A percentile compares a stretch with the other conserved stretches of the same genome.
Evolutionary conservation across 1,284 basidiomycete species (phyloP).

Genomic region (Cerioporus squamosus): DNA sequence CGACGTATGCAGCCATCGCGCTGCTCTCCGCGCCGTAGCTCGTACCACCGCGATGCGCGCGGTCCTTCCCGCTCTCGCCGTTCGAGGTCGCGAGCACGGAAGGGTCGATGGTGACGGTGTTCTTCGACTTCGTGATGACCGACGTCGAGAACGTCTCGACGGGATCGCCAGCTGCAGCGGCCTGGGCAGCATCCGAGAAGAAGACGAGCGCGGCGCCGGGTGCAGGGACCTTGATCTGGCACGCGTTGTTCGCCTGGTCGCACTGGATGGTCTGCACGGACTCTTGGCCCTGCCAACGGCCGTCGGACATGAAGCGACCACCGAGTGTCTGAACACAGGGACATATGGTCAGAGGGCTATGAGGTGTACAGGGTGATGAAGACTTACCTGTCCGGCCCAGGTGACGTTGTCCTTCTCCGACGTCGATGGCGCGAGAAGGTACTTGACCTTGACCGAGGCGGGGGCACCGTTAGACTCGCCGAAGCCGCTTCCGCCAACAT

Average conservation of each 20-base stretch:
- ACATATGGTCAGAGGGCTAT: too few relatives aligned
- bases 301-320: conserved; percentile 60
- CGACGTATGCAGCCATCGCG: conserved; percentile 8
- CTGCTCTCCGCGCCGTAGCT: conserved; percentile 42
- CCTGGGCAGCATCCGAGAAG: conserved; percentile 42
- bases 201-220: conserved; percentile 70
- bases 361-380: too few relatives aligned
- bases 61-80: conserved; percentile 45
- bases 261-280: conserved; percentile 58
- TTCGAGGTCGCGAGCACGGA: conserved; percentile 50
- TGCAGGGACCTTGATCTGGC: conserved; percentile 64
- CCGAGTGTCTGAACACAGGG: conserved; percentile 58
- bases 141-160: conserved; percentile 60
- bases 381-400: conserved; percentile 56
- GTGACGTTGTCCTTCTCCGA: conserved; percentile 70
- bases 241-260: conserved; percentile 49
- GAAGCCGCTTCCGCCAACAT: conserved; percentile 45
- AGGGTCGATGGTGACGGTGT: conserved; percentile 41
- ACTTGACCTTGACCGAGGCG: conserved; percentile 51
- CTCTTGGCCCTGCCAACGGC: conserved; percentile 57
- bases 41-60: conserved; percentile 41
- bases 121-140: conserved; percentile 45
- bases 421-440: conserved; percentile 54
- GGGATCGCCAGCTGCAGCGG: conserved; percentile 43
- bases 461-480: conserved; percentile 41